Evolutionary conservation across 2,329 filamentous ascomycete species (phyloP).

Genomic region (Alternaria panax): DNA sequence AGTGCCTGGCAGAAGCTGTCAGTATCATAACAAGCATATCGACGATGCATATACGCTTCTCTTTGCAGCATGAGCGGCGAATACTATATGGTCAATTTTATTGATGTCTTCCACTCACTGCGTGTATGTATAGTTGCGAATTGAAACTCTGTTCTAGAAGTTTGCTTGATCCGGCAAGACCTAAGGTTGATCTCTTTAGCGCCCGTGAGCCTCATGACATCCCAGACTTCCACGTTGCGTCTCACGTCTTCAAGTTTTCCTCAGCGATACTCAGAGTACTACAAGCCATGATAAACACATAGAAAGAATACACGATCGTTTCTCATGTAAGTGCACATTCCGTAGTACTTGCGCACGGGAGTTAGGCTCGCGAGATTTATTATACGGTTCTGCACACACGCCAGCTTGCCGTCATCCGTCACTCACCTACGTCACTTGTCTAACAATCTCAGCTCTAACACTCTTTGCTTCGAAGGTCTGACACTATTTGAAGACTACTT

Average conservation of each 20-base stretch:
- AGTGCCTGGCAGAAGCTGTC: background rate
- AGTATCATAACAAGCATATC: background rate
- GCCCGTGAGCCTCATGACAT: slow-evolving; percentile 34
- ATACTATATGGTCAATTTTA: background rate
- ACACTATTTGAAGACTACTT: background rate
- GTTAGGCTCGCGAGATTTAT: background rate
- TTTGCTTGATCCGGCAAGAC: slow-evolving; percentile 15
- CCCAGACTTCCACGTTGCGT: slow-evolving; percentile 42
- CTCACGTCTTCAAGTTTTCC: slow-evolving; percentile 5
- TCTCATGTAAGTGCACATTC: slow-evolving; percentile 3
- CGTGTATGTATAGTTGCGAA: background rate
- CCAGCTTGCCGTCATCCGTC: background rate
- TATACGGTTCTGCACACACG: background rate
- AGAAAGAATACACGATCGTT: background rate
- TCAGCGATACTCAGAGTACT: slow-evolving; percentile 5
- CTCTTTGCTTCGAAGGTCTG: background rate
- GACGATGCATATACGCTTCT: background rate
- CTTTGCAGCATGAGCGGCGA: background rate
- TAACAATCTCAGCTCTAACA: slow-evolving; percentile 10
- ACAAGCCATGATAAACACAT: slow-evolving; percentile 20
- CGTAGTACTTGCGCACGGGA: background rate
- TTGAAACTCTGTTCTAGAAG: slow-evolving; percentile 3
- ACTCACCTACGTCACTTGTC: slow-evolving; percentile 6
- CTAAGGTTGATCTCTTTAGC: slow-evolving; percentile 34
- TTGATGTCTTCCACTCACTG: background rate